These are phyloP conservation scores for Daedalea quercina DNA, from an alignment of 768 basidiomycete species.

Conservation along the genomic window DNA sequence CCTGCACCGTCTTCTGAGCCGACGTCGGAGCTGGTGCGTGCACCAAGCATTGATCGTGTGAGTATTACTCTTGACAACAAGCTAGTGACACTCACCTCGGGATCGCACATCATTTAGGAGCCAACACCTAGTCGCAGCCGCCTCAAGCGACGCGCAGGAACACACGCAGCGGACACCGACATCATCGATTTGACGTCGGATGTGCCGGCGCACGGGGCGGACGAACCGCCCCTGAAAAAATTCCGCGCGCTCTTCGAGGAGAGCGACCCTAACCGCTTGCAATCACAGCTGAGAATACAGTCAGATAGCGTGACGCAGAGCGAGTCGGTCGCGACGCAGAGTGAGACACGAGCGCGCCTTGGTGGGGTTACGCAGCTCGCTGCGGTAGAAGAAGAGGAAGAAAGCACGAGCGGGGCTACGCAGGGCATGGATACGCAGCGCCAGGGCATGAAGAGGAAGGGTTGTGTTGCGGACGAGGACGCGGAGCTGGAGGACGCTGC, in stretches of 20 bases:
- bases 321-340: conserved; percentile 15
- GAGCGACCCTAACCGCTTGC: conserved; percentile 42
- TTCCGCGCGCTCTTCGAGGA: conserved; percentile 68
- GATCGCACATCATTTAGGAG: not conserved
- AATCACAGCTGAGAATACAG: conserved; percentile 12
- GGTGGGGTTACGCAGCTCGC: conserved; percentile 18
- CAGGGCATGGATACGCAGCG: conserved; percentile 10
- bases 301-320: conserved; percentile 23
- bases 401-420: conserved; percentile 18
- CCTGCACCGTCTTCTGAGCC: not conserved
- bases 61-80: not conserved
- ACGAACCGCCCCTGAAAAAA: conserved; percentile 61
- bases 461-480: conserved; percentile 29
- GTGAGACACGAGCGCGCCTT: conserved; percentile 1
- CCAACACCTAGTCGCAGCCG: not conserved
- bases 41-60: not conserved
- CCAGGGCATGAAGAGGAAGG: conserved; percentile 33
- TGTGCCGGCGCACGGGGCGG: conserved; percentile 20
- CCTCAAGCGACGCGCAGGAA: conserved; percentile 51
- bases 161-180: conserved; percentile 17
- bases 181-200: conserved; percentile 14
- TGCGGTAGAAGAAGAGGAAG: conserved; percentile 55
- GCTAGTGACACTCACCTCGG: not conserved
- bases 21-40: not conserved
- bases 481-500: conserved; percentile 30